Conservation (phyloP, 1,284 basidiomycete genomes). For the Xerocomus cyaneibrunnescens region DNA sequence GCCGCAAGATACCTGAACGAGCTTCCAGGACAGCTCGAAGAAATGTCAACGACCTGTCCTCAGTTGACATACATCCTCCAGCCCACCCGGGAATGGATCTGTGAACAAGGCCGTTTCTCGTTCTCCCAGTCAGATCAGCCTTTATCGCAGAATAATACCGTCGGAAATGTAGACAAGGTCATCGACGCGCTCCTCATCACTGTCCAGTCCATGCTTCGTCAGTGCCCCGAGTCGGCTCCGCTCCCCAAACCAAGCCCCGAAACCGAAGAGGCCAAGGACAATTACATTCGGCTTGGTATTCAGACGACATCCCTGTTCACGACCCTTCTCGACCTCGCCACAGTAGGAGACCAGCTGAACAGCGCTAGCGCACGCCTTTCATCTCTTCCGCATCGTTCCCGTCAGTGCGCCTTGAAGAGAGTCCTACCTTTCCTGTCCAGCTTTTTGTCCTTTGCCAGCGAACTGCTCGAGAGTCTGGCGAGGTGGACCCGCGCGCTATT, state of each 20-base stretch:
- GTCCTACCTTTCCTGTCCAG: slow-evolving; percentile 66
- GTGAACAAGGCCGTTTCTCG: slow-evolving; percentile 31
- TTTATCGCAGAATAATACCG: background rate
- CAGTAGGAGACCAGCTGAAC: slow-evolving; percentile 40
- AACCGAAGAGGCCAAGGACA: slow-evolving; percentile 28
- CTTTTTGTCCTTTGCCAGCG: slow-evolving; percentile 53
- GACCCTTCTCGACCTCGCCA: slow-evolving; percentile 45
- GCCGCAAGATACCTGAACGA: slow-evolving; percentile 21
- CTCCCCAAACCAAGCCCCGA: slow-evolving; percentile 1
- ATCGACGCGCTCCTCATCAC: slow-evolving; percentile 65
- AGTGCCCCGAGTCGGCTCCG: slow-evolving; percentile 32
- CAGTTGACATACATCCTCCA: slow-evolving; percentile 29
- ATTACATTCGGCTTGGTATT: slow-evolving; percentile 46
- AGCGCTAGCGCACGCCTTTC: slow-evolving; percentile 28
- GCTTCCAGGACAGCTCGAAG: slow-evolving; percentile 26
- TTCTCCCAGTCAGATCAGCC: slow-evolving; percentile 11
- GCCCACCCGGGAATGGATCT: slow-evolving; percentile 31
- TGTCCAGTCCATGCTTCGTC: slow-evolving; percentile 57
- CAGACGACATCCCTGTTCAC: slow-evolving; percentile 39
- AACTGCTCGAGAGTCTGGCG: slow-evolving; percentile 54
- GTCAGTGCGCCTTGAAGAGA: slow-evolving; percentile 36
- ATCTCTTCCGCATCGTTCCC: slow-evolving; percentile 30
- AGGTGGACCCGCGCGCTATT: slow-evolving; percentile 79
- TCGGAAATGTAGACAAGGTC: slow-evolving; percentile 35
- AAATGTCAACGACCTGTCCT: slow-evolving; percentile 34